phyloP scores from a whole-genome alignment of 2,329 filamentous ascomycete genomes.

The Colletotrichum cuscutae region DNA sequence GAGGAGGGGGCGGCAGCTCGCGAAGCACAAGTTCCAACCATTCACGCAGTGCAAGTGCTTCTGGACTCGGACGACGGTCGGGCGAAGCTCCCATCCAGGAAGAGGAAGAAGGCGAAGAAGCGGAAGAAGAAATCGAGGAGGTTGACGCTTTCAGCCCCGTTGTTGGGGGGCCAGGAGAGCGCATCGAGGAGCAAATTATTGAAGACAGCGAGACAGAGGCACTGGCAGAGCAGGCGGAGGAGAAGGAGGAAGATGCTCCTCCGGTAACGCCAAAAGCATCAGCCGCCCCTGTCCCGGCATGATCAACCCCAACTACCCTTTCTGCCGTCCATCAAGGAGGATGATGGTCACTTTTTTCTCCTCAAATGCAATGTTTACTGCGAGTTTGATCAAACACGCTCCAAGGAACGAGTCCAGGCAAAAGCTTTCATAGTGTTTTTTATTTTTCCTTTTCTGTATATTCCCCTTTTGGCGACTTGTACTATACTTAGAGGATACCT shows the following conservation, averaged over 20 bases:
- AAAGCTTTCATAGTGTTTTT: slow-evolving; percentile 22
- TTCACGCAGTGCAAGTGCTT: slow-evolving; percentile 71
- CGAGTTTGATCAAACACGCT: slow-evolving; percentile 8
- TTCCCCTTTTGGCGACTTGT: slow-evolving; percentile 23
- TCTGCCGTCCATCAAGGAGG: neutral
- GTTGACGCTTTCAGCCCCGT: slow-evolving; percentile 69
- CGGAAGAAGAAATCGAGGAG: slow-evolving; percentile 65
- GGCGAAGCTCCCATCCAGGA: slow-evolving; percentile 80
- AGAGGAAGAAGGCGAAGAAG: slow-evolving; percentile 62
- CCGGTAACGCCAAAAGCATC: slow-evolving; percentile 23
- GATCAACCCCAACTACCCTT: neutral
- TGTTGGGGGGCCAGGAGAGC: slow-evolving; percentile 54
- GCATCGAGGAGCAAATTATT: slow-evolving; percentile 56
- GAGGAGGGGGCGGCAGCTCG: slow-evolving; percentile 43
- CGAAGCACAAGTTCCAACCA: slow-evolving; percentile 53
- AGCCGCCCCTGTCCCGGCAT: neutral
- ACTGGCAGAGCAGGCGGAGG: neutral
- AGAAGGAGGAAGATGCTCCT: neutral
- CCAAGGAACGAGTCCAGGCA: slow-evolving; percentile 6
- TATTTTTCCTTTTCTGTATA: slow-evolving; percentile 19
- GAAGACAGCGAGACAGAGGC: slow-evolving; percentile 37
- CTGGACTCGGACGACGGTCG: slow-evolving; percentile 72
- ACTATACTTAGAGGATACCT: slow-evolving; percentile 34
- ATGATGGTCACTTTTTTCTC: neutral
- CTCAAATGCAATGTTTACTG: slow-evolving; percentile 4